These are phyloP conservation scores for Diaporthe aspalathi DNA, from an alignment of 2,329 filamentous ascomycete species.

Conservation along the genomic window DNA sequence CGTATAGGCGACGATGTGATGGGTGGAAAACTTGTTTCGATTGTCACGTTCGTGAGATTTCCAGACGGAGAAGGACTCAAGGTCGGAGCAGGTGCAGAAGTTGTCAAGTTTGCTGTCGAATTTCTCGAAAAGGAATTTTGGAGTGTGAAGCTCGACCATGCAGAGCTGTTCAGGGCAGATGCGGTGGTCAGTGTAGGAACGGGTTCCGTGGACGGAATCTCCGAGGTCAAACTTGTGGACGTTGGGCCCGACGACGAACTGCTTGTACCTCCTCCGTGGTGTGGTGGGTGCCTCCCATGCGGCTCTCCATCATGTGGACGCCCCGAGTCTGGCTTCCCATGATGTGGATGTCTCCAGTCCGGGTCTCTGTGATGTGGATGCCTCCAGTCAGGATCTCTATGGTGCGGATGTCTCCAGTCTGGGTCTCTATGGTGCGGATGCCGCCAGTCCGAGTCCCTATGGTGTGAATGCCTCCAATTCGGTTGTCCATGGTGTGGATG, in stretches of 20 bases:
- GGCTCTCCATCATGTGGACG: background rate
- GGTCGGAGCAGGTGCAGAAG: background rate
- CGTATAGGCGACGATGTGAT: background rate
- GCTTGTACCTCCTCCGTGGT: background rate
- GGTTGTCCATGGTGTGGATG: background rate
- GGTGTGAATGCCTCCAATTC: too few relatives aligned
- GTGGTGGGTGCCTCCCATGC: background rate
- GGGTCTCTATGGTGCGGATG: background rate
- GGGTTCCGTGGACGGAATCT: background rate
- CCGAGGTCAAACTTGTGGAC: background rate
- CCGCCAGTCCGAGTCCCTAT: background rate
- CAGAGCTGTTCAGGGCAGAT: background rate
- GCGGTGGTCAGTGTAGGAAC: background rate
- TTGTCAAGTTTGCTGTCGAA: background rate
- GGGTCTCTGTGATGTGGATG: too few relatives aligned
- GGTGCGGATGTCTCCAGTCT: too few relatives aligned
- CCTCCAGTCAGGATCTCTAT: too few relatives aligned
- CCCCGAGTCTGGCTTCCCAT: background rate
- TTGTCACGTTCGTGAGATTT: slow-evolving; percentile 1
- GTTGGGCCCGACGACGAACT: background rate
- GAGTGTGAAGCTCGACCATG: background rate
- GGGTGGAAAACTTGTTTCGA: slow-evolving; percentile 4
- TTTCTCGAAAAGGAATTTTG: slow-evolving; percentile 20
- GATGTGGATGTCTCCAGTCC: too few relatives aligned
- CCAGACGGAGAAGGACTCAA: background rate